phyloP scores from a whole-genome alignment of 163 green algal genomes.

The Smithsoniella earleae region DNA sequence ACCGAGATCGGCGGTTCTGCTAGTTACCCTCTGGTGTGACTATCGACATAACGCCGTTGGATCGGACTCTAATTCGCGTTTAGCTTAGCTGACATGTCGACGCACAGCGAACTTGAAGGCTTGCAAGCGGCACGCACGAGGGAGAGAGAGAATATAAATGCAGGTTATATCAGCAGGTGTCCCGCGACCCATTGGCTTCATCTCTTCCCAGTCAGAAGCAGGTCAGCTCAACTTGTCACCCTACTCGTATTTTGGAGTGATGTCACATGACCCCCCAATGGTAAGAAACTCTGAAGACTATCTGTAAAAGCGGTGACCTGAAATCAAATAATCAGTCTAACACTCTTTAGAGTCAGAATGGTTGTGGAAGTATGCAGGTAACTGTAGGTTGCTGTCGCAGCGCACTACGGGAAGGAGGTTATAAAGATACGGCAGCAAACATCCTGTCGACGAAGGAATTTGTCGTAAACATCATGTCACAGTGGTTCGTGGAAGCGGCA shows the following conservation, averaged over 20 bases:
- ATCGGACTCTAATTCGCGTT: neutral
- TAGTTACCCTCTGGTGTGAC: constrained; percentile 43
- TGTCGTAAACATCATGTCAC: constrained; percentile 85
- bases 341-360: no score
- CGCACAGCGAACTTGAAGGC: constrained; percentile 18
- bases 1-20: constrained; percentile 24
- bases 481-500: constrained; percentile 87
- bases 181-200: constrained; percentile 72
- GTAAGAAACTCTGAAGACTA: no score
- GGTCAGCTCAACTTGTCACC: constrained; percentile 65
- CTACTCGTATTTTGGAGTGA: constrained; percentile 83
- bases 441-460: constrained; percentile 68
- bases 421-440: constrained; percentile 82
- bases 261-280: constrained; percentile 68
- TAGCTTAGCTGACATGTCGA: neutral
- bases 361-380: constrained; percentile 31
- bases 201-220: constrained; percentile 45
- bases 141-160: constrained; percentile 40
- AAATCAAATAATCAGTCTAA: no score
- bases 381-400: constrained; percentile 31
- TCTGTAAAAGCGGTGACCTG: no score
- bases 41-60: neutral
- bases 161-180: constrained; percentile 68
- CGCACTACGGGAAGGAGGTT: constrained; percentile 36
- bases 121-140: neutral